phyloP scores from a whole-genome alignment of 768 basidiomycete genomes.

The Lyophyllum decastes region DNA sequence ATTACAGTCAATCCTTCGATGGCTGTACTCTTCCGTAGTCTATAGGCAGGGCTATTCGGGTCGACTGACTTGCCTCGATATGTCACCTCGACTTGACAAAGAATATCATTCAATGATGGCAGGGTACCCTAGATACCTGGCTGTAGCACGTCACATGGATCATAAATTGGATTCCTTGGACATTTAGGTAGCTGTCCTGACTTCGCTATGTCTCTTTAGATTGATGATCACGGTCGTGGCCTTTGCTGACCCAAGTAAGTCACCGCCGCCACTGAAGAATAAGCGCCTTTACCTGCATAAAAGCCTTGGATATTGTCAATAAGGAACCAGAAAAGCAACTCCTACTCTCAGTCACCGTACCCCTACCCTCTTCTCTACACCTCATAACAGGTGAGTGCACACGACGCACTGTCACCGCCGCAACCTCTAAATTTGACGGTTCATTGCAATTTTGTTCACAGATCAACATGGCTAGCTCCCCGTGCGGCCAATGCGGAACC shows the following conservation, averaged over 20 bases:
- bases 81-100: too few relatives aligned
- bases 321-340: not conserved
- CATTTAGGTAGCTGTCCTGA: too few relatives aligned
- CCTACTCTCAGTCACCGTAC: not conserved
- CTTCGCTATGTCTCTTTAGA: not conserved
- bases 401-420: not conserved
- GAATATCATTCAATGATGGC: too few relatives aligned
- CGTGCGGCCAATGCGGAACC: constrained; percentile 1
- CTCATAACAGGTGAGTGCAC: not conserved
- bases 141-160: too few relatives aligned
- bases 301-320: not conserved
- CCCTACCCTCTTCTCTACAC: not conserved
- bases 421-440: not conserved
- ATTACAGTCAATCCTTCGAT: too few relatives aligned
- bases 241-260: not conserved
- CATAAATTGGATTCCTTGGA: too few relatives aligned
- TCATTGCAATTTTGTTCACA: not conserved
- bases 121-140: too few relatives aligned
- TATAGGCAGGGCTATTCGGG: too few relatives aligned
- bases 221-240: not conserved
- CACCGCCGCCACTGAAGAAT: not conserved
- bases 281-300: not conserved
- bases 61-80: too few relatives aligned
- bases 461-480: not conserved
- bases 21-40: too few relatives aligned